Conservation (phyloP, 306 rosid genomes). For the Lupinus albus region DNA sequence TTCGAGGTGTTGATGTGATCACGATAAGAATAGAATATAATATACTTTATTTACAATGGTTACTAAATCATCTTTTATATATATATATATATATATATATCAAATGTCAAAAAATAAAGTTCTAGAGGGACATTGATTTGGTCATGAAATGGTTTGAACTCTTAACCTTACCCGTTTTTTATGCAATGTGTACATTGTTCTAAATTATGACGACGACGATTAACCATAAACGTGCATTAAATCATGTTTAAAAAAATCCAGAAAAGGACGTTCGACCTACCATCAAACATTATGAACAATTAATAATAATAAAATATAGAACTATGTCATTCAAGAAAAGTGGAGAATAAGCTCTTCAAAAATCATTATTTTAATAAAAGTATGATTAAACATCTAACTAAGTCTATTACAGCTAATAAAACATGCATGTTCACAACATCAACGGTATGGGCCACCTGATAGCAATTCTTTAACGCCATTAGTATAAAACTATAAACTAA, state of each 20-base stretch:
- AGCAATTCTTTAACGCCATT: not conserved
- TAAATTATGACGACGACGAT: not conserved
- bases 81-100: too few species aligned
- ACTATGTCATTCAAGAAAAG: not conserved
- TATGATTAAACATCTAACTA: constrained; percentile 23
- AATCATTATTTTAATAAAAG: constrained; percentile 5
- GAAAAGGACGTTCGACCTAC: constrained; percentile 21
- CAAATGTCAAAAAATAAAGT: not conserved
- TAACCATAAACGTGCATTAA: constrained; percentile 7
- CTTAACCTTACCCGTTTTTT: not conserved
- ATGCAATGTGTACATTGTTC: not conserved
- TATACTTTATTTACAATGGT: too few species aligned
- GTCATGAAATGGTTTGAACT: not conserved
- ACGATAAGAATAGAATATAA: too few species aligned
- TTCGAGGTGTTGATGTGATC: too few species aligned
- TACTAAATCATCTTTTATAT: too few species aligned
- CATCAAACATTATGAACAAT: not conserved
- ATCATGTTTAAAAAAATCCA: not conserved
- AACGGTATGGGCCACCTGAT: constrained; percentile 1
- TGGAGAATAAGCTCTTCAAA: constrained; percentile 5
- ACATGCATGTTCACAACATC: not conserved
- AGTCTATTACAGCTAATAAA: constrained; percentile 1
- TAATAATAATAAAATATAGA: not conserved
- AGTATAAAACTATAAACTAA: not conserved
- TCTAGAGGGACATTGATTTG: not conserved